Conservation (phyloP, 73 alveolate genomes). For the Stentor coeruleus region DNA sequence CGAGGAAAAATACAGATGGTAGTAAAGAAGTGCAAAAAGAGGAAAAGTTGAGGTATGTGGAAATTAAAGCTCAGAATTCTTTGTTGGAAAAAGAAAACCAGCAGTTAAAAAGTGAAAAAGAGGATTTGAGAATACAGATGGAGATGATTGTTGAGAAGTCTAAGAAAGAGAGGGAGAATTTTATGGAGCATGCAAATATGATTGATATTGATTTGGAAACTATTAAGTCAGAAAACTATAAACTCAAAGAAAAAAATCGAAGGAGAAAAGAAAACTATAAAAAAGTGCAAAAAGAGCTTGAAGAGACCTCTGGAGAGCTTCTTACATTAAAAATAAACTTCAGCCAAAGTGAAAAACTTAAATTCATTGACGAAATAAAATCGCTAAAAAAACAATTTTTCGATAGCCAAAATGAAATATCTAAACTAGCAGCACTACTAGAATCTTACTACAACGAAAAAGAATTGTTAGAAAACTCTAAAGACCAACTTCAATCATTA, state of each 20-base stretch:
- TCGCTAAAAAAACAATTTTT: background rate
- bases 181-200: background rate
- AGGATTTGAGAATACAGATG: background rate
- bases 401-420: background rate
- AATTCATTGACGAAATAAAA: background rate
- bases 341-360: background rate
- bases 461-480: background rate
- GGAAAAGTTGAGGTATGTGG: background rate
- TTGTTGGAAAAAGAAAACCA: conserved; percentile 17
- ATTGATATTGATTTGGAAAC: conserved; percentile 2
- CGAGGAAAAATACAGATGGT: background rate
- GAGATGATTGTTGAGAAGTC: background rate
- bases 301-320: background rate
- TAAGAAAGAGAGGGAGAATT: conserved; percentile 1
- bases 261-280: background rate
- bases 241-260: background rate
- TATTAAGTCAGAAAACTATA: background rate
- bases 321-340: background rate
- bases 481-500: conserved; percentile 1
- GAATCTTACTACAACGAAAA: background rate
- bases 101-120: conserved; percentile 22
- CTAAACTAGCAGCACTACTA: background rate
- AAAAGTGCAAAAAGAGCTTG: background rate
- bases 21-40: background rate
- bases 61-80: background rate